Evolutionary conservation across 805 yeast genomes (phyloP), one percentile per base, ranked within the genome.

Genomic region (Myxozyma melibiosi): DNA sequence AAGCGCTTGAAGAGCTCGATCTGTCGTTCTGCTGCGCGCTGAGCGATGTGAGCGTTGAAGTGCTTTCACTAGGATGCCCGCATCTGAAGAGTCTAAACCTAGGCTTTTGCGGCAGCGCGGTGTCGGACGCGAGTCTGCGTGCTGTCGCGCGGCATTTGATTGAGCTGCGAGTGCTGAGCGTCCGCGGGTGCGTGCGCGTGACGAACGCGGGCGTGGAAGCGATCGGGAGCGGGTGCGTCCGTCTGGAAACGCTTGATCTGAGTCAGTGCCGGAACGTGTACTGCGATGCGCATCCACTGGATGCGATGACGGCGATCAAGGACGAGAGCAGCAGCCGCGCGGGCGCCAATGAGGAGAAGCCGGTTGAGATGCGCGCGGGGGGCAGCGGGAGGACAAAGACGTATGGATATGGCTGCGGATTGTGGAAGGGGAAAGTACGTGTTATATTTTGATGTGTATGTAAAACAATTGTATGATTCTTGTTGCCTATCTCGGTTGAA

Each of bases 71-170:
- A 16, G 86, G 88, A n/a, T 85, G 90, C 66, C 84, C 81, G 47
- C 69, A 75, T 5, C 69, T 87, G 57, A 69, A 74, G 41, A 69
- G 71, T 20, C 71, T 87, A 58, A 84, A 85, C 63, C 68, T 86
- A 33, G 82, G 88, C 8, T 87, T 85, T 66, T 87, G 92, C 71
- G 92, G 92, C 3, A 79, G 86, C 30, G 91, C 92, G 0, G 90
- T 87, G 4, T 83, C 89, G 66, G 92, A 87, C 65, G 78, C 84
- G 16, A 82, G 90, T 0, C 68, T 86, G 38, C 76, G 82, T 35
- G 80, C 85, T 0, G 76, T 87, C 8, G 81, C 88, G 1, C 68
- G 81, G 33, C 80, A 83, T 61, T 71, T 86, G 59, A 72, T 77
- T 52, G 66, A 74, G 33, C 69, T 87, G 61, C 78, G 78, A 51